Percentiles rank a stretch among this genome's conserved stretches.
These are phyloP conservation scores for Intubia oerlemansii DNA, from an alignment of 2,329 filamentous ascomycete genomes.

Conservation along the genomic window DNA sequence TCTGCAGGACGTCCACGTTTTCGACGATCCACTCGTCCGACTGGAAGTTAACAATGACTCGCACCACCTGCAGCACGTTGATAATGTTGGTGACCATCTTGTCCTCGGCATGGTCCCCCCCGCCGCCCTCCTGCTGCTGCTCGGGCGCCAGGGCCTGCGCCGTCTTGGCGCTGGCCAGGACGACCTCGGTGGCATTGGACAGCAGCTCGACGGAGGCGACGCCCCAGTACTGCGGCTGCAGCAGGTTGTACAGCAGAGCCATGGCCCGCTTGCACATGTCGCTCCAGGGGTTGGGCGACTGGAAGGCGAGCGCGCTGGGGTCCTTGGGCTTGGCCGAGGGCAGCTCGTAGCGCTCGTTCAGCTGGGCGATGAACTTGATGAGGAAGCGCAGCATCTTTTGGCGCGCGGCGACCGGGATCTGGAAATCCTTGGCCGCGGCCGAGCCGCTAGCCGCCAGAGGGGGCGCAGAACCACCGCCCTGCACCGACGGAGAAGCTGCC, in stretches of 20 bases:
- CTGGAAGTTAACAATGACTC: slow-evolving; percentile 74
- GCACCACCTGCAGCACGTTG: slow-evolving; percentile 82
- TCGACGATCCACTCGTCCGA: slow-evolving; percentile 76
- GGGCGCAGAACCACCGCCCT: no score
- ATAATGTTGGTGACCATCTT: slow-evolving; percentile 75
- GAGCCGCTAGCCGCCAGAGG: no score
- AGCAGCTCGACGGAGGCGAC: slow-evolving; percentile 85
- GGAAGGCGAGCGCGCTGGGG: slow-evolving; percentile 19
- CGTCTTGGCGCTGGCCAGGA: slow-evolving; percentile 65
- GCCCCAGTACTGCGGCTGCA: slow-evolving; percentile 77
- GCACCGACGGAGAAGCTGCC: slow-evolving; percentile 11
- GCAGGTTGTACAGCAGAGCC: slow-evolving; percentile 57
- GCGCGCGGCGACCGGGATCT: slow-evolving; percentile 44
- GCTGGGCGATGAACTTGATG: slow-evolving; percentile 79
- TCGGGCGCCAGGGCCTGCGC: slow-evolving; percentile 34
- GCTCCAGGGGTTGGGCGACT: slow-evolving; percentile 31
- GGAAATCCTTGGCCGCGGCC: slow-evolving; percentile 38
- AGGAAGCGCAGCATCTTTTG: slow-evolving; percentile 83
- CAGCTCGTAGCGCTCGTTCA: slow-evolving; percentile 67
- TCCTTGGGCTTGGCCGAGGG: slow-evolving; percentile 48
- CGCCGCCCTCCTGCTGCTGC: slow-evolving; percentile 40
- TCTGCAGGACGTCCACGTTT: slow-evolving; percentile 59
- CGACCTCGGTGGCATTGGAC: slow-evolving; percentile 69
- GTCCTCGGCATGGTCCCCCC: slow-evolving; percentile 26
- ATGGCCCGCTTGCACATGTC: slow-evolving; percentile 79